phyloP scores from a whole-genome alignment of 1,139 yeast genomes.

The Yamadazyma mexicana region DNA sequence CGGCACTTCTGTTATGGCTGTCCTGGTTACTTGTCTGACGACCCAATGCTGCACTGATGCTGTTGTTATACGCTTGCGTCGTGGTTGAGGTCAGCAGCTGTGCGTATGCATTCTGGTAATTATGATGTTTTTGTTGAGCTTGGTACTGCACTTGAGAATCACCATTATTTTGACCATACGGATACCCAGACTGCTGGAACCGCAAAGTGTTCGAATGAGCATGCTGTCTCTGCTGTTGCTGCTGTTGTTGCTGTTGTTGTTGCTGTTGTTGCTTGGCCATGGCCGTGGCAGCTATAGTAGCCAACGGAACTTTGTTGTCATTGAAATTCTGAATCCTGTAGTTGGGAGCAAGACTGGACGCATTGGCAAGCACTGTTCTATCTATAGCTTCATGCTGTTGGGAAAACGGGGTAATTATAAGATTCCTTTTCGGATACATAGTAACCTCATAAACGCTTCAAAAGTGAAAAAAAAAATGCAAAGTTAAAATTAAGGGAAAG shows the following conservation, averaged over 20 bases:
- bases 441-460: conserved; percentile 9
- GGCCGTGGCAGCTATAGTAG: conserved; percentile 14
- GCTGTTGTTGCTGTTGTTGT: neutral
- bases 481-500: neutral
- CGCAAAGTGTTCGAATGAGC: neutral
- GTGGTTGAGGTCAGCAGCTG: too few species aligned
- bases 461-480: conserved; percentile 1
- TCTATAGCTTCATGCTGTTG: conserved; percentile 24
- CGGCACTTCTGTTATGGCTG: too few species aligned
- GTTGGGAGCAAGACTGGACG: neutral
- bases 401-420: conserved; percentile 31
- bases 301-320: conserved; percentile 9
- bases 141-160: too few species aligned
- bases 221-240: neutral
- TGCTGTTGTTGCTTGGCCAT: conserved; percentile 11
- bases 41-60: too few species aligned
- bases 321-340: conserved; percentile 4
- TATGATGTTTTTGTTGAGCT: too few species aligned
- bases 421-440: conserved; percentile 27
- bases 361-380: neutral
- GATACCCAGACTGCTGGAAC: neutral
- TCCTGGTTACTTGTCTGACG: too few species aligned
- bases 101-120: too few species aligned
- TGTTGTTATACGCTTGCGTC: too few species aligned
- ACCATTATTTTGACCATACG: neutral